Percentiles rank a stretch among this genome's conserved stretches.
Evolutionary conservation across 2,329 filamentous ascomycete genomes (phyloP).

Genomic region (Madurella fahalii): DNA sequence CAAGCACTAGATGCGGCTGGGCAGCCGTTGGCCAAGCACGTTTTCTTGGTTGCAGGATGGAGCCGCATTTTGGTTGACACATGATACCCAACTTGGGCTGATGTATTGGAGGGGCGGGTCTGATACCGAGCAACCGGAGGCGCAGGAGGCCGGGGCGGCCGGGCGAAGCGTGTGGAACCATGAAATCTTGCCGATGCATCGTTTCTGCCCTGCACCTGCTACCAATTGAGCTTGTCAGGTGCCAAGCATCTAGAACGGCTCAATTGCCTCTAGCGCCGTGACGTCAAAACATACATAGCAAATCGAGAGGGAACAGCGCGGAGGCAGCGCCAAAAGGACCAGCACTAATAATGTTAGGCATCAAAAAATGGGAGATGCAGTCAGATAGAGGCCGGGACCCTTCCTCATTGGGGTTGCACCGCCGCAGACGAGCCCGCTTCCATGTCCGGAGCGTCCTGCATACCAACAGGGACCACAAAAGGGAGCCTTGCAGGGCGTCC

Average conservation of each 20-base stretch:
- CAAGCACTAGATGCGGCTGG: background rate
- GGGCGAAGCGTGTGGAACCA: constrained; percentile 2
- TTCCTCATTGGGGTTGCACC: constrained; percentile 6
- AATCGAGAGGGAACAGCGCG: background rate
- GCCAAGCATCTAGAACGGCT: constrained; percentile 2
- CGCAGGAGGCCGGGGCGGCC: constrained; percentile 1
- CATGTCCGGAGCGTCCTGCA: constrained; percentile 4
- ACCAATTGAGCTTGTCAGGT: constrained; percentile 3
- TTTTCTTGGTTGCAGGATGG: background rate
- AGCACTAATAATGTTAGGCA: constrained; percentile 7
- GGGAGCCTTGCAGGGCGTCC: background rate
- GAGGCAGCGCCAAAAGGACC: background rate
- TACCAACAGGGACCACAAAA: constrained; percentile 7
- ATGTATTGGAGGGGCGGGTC: constrained; percentile 2
- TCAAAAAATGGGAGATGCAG: background rate
- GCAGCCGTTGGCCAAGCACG: background rate
- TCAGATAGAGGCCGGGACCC: background rate
- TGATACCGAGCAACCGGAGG: constrained; percentile 4
- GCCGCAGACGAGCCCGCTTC: constrained; percentile 4
- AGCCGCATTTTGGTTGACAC: background rate
- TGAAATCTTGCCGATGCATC: background rate
- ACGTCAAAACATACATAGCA: constrained; percentile 11
- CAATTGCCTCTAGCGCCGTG: background rate
- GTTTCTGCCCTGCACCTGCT: too few species aligned
- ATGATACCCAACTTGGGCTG: background rate